Conservation (phyloP, 129 eudicot species). For the Flaveria sonorensis region DNA sequence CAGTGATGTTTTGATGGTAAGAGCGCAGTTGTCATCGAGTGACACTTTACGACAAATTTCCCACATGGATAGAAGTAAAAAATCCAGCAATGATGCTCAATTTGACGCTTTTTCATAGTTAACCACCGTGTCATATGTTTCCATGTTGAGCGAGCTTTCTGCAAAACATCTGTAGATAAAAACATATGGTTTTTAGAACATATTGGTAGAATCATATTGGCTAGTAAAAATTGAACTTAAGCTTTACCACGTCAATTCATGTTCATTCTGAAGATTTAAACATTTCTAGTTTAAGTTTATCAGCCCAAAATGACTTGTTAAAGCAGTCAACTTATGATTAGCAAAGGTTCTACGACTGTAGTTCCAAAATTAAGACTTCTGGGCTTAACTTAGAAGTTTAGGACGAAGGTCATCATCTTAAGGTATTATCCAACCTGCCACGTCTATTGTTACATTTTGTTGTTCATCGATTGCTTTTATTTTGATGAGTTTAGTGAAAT, state of each 20-base stretch:
- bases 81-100: neutral
- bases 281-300: neutral
- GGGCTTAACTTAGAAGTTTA: neutral
- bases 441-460: neutral
- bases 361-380: neutral
- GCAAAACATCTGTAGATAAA: slow-evolving; percentile 57
- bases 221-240: neutral
- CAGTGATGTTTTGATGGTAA: neutral
- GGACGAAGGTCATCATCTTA: neutral
- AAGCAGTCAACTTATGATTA: neutral
- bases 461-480: neutral
- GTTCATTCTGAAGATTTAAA: neutral
- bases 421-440: slow-evolving; percentile 2
- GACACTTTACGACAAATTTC: neutral
- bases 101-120: slow-evolving; percentile 34
- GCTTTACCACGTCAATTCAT: neutral
- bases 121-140: slow-evolving; percentile 69
- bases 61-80: neutral
- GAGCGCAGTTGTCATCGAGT: neutral
- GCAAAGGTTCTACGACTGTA: neutral
- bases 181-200: neutral
- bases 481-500: neutral
- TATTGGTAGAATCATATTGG: neutral
- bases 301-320: too few relatives aligned
- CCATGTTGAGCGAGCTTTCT: slow-evolving; percentile 69